Conservation (phyloP, 371 early-diverging fungal species). For the Phascolomyces articulosus region DNA sequence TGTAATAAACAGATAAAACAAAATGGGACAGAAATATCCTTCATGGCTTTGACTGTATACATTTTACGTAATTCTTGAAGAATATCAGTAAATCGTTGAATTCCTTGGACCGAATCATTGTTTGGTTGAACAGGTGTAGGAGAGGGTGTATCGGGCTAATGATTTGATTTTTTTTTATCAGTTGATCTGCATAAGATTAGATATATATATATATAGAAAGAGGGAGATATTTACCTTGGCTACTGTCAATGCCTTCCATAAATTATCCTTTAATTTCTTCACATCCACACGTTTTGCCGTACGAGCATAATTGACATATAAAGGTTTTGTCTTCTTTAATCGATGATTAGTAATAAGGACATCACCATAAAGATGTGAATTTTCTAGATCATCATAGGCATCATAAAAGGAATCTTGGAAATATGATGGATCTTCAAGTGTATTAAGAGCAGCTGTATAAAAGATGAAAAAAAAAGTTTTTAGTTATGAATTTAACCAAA, state of each 20-base stretch:
- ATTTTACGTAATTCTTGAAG: conserved; percentile 67
- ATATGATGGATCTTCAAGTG: conserved; percentile 34
- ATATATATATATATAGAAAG: neutral
- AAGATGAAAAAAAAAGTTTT: no score
- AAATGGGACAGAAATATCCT: conserved; percentile 93
- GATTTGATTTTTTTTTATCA: neutral
- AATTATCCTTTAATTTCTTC: conserved; percentile 90
- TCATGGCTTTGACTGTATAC: conserved; percentile 77
- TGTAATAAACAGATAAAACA: conserved; percentile 97
- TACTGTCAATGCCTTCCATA: conserved; percentile 74
- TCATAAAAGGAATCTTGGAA: conserved; percentile 31
- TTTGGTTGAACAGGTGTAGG: neutral
- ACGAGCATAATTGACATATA: conserved; percentile 82
- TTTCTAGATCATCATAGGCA: conserved; percentile 27
- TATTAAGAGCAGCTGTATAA: neutral
- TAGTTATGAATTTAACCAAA: no score
- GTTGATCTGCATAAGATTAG: neutral
- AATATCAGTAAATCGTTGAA: conserved; percentile 73
- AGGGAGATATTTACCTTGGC: conserved; percentile 8
- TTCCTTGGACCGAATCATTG: conserved; percentile 47
- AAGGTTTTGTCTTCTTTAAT: conserved; percentile 67
- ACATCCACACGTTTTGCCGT: conserved; percentile 95
- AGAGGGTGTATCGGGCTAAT: neutral
- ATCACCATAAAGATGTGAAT: conserved; percentile 36
- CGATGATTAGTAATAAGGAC: conserved; percentile 41